A percentile compares a stretch with the other conserved stretches of the same genome.
These are phyloP conservation scores for Globisporangium mamillatum DNA, from an alignment of 352 stramenopile species.

Conservation along the genomic window DNA sequence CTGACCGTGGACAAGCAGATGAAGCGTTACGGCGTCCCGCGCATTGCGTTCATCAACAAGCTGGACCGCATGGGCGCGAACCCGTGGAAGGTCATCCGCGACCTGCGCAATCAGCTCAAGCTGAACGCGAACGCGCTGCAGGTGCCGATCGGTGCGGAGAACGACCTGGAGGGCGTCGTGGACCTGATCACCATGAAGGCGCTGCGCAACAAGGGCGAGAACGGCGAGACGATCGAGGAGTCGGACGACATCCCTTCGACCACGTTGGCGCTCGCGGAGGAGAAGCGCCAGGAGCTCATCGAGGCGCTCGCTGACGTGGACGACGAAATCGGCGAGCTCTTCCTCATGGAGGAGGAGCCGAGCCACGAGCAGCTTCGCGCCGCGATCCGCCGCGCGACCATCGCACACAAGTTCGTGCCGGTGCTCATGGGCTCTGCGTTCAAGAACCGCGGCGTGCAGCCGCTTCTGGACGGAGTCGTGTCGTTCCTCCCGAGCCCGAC, in stretches of 20 bases:
- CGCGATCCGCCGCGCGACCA: slow-evolving; percentile 94
- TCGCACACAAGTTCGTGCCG: slow-evolving; percentile 98
- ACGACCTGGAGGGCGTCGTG: slow-evolving; percentile 93
- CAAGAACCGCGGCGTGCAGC: slow-evolving; percentile 98
- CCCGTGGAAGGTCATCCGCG: not conserved
- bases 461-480: slow-evolving; percentile 97
- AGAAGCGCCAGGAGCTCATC: slow-evolving; percentile 93
- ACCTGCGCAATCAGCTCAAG: slow-evolving; percentile 84
- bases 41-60: slow-evolving; percentile 99
- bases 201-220: slow-evolving; percentile 91
- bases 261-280: slow-evolving; percentile 80
- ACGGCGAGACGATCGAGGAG: slow-evolving; percentile 81
- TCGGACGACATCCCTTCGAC: slow-evolving; percentile 89
- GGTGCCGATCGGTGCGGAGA: slow-evolving; percentile 97
- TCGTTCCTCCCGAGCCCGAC: slow-evolving; percentile 95
- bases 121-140: slow-evolving; percentile 96
- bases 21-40: slow-evolving; percentile 99
- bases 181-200: slow-evolving; percentile 94
- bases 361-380: slow-evolving; percentile 88
- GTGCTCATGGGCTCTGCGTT: slow-evolving; percentile 99
- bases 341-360: slow-evolving; percentile 97
- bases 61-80: slow-evolving; percentile 85
- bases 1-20: slow-evolving; percentile 99
- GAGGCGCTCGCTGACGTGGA: slow-evolving; percentile 96
- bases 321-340: slow-evolving; percentile 98